Percentiles rank a stretch among this genome's conserved stretches.
Conservation (phyloP, 176 grass and related monocot genomes). For the Aegilops sharonensis region DNA sequence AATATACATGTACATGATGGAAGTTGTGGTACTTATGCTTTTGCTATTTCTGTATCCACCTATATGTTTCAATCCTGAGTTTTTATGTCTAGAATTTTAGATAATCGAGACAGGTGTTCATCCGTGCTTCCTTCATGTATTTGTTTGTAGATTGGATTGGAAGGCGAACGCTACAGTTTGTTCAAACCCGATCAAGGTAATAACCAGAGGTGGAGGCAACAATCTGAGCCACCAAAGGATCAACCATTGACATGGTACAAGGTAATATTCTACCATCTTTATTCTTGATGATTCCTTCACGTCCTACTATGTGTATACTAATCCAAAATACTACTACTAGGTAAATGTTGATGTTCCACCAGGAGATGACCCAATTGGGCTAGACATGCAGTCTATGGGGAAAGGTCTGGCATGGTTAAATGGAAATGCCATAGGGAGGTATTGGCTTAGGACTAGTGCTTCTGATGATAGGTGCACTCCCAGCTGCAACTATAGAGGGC, state of each 20-base stretch:
- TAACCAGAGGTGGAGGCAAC: constrained; percentile 54
- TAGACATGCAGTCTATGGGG: constrained; percentile 95
- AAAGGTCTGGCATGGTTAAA: constrained; percentile 95
- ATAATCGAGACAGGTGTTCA: constrained; percentile 12
- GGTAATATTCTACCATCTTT: constrained; percentile 43
- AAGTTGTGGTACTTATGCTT: not conserved
- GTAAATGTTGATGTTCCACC: constrained; percentile 74
- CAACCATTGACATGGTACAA: constrained; percentile 97
- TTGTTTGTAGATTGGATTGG: constrained; percentile 75
- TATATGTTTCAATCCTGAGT: constrained; percentile 16
- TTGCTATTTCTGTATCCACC: not conserved
- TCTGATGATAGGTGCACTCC: constrained; percentile 55
- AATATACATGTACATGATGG: constrained; percentile 20
- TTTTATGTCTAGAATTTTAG: constrained; percentile 1
- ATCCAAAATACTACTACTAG: constrained; percentile 35
- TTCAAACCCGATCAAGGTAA: constrained; percentile 50
- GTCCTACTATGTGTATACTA: constrained; percentile 14
- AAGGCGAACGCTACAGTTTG: constrained; percentile 75
- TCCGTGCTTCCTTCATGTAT: not conserved
- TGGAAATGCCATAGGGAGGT: constrained; percentile 87
- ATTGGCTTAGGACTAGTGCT: constrained; percentile 68
- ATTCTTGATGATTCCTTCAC: not conserved
- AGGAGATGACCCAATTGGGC: constrained; percentile 79
- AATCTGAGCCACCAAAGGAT: constrained; percentile 62
- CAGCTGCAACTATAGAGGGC: constrained; percentile 73